These are phyloP conservation scores for Lactarius hatsudake DNA, from an alignment of 768 basidiomycete genomes.

Conservation along the genomic window DNA sequence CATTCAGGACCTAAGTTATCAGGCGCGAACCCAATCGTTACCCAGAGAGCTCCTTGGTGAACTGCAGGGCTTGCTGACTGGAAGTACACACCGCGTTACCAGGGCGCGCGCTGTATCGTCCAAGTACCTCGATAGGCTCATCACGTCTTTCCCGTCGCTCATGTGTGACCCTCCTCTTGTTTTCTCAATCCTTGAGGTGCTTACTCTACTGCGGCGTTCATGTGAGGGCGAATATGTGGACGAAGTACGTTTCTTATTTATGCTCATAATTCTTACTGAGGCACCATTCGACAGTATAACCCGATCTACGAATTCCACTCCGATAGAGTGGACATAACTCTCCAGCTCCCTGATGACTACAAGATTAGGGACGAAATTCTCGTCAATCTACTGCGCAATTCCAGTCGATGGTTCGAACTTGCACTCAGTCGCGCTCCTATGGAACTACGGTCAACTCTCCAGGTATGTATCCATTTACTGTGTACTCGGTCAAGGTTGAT, in stretches of 20 bases:
- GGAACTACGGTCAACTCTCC: slow-evolving; percentile 88
- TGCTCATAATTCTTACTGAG: slow-evolving; percentile 6
- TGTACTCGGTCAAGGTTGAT: slow-evolving; percentile 1
- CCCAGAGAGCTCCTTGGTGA: slow-evolving; percentile 67
- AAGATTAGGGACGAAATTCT: slow-evolving; percentile 82
- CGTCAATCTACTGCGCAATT: slow-evolving; percentile 65
- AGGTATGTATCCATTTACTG: slow-evolving; percentile 47
- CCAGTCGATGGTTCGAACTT: slow-evolving; percentile 81
- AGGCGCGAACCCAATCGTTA: slow-evolving; percentile 77
- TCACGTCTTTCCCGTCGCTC: slow-evolving; percentile 89
- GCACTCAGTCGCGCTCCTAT: slow-evolving; percentile 87
- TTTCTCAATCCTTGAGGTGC: slow-evolving; percentile 84
- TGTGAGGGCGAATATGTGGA: slow-evolving; percentile 90
- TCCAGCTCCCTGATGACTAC: slow-evolving; percentile 86
- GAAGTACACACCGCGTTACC: slow-evolving; percentile 77
- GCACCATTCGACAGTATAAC: slow-evolving; percentile 62
- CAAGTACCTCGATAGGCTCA: slow-evolving; percentile 78
- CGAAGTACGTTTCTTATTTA: slow-evolving; percentile 55
- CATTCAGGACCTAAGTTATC: slow-evolving; percentile 64
- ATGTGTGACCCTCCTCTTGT: slow-evolving; percentile 90
- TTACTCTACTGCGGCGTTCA: slow-evolving; percentile 83
- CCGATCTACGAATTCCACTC: slow-evolving; percentile 83
- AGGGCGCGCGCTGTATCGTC: slow-evolving; percentile 81
- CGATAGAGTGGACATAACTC: slow-evolving; percentile 64
- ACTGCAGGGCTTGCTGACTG: slow-evolving; percentile 69